Percentiles rank a stretch among this genome's conserved stretches.
Conservation (phyloP, 1,284 basidiomycete species). For the Pseudozyma sp. region DNA sequence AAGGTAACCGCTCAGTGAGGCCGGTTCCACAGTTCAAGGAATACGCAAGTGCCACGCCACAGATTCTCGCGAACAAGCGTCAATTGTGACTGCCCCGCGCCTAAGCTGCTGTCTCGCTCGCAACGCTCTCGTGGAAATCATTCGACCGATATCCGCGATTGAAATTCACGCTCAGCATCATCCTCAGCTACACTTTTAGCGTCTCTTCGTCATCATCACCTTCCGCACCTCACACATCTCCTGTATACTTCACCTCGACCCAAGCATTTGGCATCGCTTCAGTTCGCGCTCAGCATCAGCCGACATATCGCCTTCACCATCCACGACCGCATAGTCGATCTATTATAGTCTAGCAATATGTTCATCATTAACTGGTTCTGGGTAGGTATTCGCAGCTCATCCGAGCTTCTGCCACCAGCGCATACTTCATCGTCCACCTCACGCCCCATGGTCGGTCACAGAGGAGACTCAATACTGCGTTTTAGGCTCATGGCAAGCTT, state of each 20-base stretch:
- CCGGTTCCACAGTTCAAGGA: neutral
- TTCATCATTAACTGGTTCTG: constrained; percentile 69
- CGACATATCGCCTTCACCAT: neutral
- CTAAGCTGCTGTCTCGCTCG: neutral
- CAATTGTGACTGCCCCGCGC: neutral
- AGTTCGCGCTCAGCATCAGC: neutral
- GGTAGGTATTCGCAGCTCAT: constrained; percentile 47
- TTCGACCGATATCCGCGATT: neutral
- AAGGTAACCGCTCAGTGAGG: no score
- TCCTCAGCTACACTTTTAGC: constrained; percentile 12
- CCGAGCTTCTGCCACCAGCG: neutral
- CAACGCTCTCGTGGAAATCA: constrained; percentile 4
- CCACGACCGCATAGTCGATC: neutral
- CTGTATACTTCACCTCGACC: neutral
- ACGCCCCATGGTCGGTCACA: neutral
- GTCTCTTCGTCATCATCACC: constrained; percentile 4
- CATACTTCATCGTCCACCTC: neutral
- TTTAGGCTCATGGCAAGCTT: no score
- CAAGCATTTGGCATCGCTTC: neutral
- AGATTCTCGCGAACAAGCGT: constrained; percentile 4
- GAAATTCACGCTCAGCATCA: constrained; percentile 33
- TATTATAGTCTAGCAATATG: constrained; percentile 43
- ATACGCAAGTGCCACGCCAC: constrained; percentile 21
- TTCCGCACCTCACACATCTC: constrained; percentile 2
- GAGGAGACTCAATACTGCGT: no score